Conservation (phyloP, 2,329 filamentous ascomycete species). For the Diplodia intermedia region DNA sequence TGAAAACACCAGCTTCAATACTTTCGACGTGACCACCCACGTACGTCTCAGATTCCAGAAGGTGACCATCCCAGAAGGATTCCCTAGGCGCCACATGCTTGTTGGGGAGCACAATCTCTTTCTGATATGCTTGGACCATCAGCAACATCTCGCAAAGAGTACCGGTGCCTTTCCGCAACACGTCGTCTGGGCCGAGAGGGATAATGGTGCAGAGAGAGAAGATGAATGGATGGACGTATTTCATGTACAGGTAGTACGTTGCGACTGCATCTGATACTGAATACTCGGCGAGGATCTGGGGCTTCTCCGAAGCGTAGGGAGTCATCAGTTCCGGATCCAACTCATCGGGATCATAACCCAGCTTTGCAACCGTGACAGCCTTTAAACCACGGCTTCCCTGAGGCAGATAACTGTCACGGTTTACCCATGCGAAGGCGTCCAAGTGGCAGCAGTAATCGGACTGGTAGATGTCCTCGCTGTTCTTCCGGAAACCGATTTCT, state of each 20-base stretch:
- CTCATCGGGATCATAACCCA: slow-evolving; percentile 98
- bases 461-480: slow-evolving; percentile 94
- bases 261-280: slow-evolving; percentile 98
- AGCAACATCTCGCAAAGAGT: slow-evolving; percentile 99
- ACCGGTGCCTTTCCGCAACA: slow-evolving; percentile 92
- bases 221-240: slow-evolving; percentile 99
- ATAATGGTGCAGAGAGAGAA: slow-evolving; percentile 98
- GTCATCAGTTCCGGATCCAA: slow-evolving; percentile 98
- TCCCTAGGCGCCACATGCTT: slow-evolving; percentile 93
- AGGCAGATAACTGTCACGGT: slow-evolving; percentile 95
- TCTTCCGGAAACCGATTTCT: slow-evolving; percentile 96
- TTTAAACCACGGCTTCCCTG: slow-evolving; percentile 97
- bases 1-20: slow-evolving; percentile 97
- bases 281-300: slow-evolving; percentile 94
- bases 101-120: slow-evolving; percentile 91
- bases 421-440: slow-evolving; percentile 99
- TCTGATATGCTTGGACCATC: slow-evolving; percentile 96
- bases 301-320: slow-evolving; percentile 80
- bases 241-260: slow-evolving; percentile 99
- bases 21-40: slow-evolving; percentile 98
- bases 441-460: slow-evolving; percentile 96
- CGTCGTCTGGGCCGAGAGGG: slow-evolving; percentile 90
- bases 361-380: slow-evolving; percentile 95
- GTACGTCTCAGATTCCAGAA: slow-evolving; percentile 96
- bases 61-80: slow-evolving; percentile 94